Evolutionary conservation across 768 basidiomycete species (phyloP).

Genomic region (Agaricus blazei): DNA sequence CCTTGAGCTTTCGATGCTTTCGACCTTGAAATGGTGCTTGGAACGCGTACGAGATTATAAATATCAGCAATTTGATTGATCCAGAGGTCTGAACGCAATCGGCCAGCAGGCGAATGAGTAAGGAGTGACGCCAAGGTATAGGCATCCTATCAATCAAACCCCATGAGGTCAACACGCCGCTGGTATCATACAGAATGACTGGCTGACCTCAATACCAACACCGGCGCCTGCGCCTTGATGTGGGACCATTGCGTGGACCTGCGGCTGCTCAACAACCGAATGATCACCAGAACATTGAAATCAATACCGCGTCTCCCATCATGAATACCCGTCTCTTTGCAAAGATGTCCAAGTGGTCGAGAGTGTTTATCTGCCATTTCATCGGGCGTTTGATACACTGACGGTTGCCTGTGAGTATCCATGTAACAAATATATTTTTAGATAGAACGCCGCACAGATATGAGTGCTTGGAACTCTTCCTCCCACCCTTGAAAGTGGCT

Average conservation of each 20-base stretch:
- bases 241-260: conserved; percentile 44
- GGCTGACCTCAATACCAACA: conserved; percentile 38
- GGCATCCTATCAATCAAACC: conserved; percentile 29
- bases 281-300: neutral
- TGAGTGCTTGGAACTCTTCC: conserved; percentile 12
- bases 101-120: conserved; percentile 26
- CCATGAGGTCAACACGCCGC: conserved; percentile 9
- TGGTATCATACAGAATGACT: neutral
- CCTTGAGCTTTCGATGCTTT: conserved; percentile 11
- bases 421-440: neutral
- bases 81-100: conserved; percentile 15
- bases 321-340: conserved; percentile 16
- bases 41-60: conserved; percentile 21
- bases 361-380: conserved; percentile 18
- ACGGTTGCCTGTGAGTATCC: neutral
- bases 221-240: conserved; percentile 46
- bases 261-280: neutral
- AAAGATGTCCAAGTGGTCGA: conserved; percentile 15
- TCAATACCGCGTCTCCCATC: conserved; percentile 19
- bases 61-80: conserved; percentile 17
- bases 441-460: conserved; percentile 7
- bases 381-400: conserved; percentile 17
- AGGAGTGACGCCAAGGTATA: conserved; percentile 33
- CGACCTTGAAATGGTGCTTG: conserved; percentile 19
- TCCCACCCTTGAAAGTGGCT: conserved; percentile 14